Evolutionary conservation across 2,329 filamentous ascomycete species (phyloP).

Genomic region (Taxawa tesnikishii): DNA sequence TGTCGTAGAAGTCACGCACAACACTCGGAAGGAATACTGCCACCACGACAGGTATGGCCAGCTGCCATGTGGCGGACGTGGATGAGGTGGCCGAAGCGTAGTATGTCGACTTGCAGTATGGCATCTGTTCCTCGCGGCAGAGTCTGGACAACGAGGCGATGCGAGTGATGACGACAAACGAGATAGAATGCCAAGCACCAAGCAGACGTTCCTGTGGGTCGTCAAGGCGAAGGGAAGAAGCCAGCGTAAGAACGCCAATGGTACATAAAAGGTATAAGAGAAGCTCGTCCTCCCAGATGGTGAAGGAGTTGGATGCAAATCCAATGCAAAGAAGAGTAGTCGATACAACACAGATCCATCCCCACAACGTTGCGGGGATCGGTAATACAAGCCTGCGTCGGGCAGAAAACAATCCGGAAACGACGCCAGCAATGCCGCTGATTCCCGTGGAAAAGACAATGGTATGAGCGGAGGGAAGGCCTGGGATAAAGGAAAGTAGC

Average conservation of each 20-base stretch:
- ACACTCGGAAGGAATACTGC: slow-evolving; percentile 60
- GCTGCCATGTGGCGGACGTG: slow-evolving; percentile 83
- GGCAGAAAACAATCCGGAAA: slow-evolving; percentile 27
- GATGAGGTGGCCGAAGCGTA: slow-evolving; percentile 87
- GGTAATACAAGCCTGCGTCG: slow-evolving; percentile 35
- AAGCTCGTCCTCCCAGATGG: slow-evolving; percentile 96
- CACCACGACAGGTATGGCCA: slow-evolving; percentile 65
- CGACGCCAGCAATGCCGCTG: slow-evolving; percentile 25
- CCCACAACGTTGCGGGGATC: slow-evolving; percentile 69
- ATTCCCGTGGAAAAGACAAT: slow-evolving; percentile 28
- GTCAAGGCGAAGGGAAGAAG: slow-evolving; percentile 64
- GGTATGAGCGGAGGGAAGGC: slow-evolving; percentile 25
- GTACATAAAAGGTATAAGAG: slow-evolving; percentile 82
- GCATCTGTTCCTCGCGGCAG: slow-evolving; percentile 97
- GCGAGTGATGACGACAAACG: slow-evolving; percentile 70
- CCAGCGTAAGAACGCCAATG: slow-evolving; percentile 64
- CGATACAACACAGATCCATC: slow-evolving; percentile 72
- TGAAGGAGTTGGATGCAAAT: slow-evolving; percentile 96
- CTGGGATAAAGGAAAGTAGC: slow-evolving; percentile 13
- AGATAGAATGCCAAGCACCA: slow-evolving; percentile 70
- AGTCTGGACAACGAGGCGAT: slow-evolving; percentile 79
- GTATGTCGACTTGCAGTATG: slow-evolving; percentile 88
- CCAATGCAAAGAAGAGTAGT: slow-evolving; percentile 81
- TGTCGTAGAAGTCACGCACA: slow-evolving; percentile 65
- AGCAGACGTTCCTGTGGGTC: slow-evolving; percentile 56